Conservation (phyloP, 2,329 filamentous ascomycete species). For the Colletotrichum destructivum region DNA sequence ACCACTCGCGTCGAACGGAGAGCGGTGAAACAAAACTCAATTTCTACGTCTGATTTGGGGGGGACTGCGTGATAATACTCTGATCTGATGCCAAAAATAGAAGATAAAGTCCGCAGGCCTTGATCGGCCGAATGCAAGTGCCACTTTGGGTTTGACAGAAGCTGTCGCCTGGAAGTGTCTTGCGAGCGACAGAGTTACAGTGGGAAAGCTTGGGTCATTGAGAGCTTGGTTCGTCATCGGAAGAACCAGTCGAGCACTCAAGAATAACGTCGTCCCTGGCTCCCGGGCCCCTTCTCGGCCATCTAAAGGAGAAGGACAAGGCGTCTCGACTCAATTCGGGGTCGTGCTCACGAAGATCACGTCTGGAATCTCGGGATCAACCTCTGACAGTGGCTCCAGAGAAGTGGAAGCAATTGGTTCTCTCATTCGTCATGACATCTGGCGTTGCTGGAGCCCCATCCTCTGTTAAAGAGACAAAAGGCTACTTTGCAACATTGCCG, state of each 20-base stretch:
- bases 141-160: neutral
- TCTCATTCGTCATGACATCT: neutral
- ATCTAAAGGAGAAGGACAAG: too few species aligned
- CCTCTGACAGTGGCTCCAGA: too few species aligned
- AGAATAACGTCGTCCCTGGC: too few species aligned
- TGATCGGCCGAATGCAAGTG: neutral
- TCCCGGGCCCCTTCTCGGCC: too few species aligned
- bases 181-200: neutral
- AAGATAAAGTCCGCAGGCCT: neutral
- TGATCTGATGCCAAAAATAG: neutral
- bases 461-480: neutral
- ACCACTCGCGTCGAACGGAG: neutral
- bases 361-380: too few species aligned
- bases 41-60: neutral
- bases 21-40: conserved; percentile 1
- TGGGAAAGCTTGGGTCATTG: neutral
- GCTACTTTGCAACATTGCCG: too few species aligned
- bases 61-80: neutral
- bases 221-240: too few species aligned
- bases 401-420: too few species aligned
- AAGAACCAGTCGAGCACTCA: too few species aligned
- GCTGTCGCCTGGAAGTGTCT: neutral
- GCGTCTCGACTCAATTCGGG: too few species aligned
- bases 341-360: too few species aligned
- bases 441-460: neutral